A percentile compares a stretch with the other conserved stretches of the same genome.
These are phyloP conservation scores for Hericium alpestre DNA, from an alignment of 768 basidiomycete species.

Conservation along the genomic window DNA sequence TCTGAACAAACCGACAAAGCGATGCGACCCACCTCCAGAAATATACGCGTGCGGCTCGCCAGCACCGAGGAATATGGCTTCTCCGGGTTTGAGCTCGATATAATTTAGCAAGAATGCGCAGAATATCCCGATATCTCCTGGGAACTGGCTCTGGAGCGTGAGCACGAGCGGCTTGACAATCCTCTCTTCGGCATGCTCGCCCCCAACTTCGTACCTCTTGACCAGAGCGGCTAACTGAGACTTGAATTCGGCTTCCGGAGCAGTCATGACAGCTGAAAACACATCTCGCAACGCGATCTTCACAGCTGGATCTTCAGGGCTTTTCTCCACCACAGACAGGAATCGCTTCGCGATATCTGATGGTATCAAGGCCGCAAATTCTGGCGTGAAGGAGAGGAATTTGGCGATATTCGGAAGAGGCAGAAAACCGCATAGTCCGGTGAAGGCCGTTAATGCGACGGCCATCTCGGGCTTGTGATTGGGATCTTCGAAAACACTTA, in stretches of 20 bases:
- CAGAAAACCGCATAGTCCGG: constrained; percentile 86
- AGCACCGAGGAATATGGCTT: constrained; percentile 91
- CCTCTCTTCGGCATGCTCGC: constrained; percentile 29
- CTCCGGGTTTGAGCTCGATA: constrained; percentile 64
- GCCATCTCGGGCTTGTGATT: constrained; percentile 99
- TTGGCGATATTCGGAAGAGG: constrained; percentile 64
- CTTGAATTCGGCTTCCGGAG: constrained; percentile 42
- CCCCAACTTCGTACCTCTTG: constrained; percentile 44
- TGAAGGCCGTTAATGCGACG: constrained; percentile 86
- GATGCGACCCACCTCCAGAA: constrained; percentile 60
- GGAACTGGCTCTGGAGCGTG: constrained; percentile 62
- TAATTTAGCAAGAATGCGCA: constrained; percentile 87
- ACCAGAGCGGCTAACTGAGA: constrained; percentile 48
- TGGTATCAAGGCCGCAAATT: constrained; percentile 67
- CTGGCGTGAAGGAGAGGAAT: constrained; percentile 59
- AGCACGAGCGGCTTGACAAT: constrained; percentile 54
- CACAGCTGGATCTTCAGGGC: constrained; percentile 33
- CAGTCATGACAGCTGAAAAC: constrained; percentile 79
- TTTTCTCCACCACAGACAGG: constrained; percentile 29
- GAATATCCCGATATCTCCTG: constrained; percentile 87
- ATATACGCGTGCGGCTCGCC: constrained; percentile 97
- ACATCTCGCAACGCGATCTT: constrained; percentile 62
- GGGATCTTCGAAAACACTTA: constrained; percentile 42
- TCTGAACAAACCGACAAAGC: neutral
- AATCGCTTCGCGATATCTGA: constrained; percentile 42